Conservation (phyloP, 305 asterid genomes). For the Fraxinus xanthoxyloides region DNA sequence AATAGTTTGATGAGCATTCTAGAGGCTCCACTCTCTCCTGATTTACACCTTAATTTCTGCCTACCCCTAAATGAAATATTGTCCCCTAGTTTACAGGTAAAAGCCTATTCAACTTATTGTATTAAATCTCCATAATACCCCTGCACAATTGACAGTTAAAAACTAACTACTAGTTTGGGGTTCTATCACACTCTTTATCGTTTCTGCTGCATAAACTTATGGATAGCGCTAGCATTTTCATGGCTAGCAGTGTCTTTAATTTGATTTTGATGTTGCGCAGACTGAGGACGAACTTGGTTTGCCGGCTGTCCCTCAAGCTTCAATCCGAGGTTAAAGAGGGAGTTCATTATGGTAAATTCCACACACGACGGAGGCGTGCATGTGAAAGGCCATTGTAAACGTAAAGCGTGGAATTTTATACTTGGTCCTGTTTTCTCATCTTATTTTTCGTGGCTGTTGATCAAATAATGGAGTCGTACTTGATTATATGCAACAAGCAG, state of each 20-base stretch:
- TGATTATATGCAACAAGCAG: constrained; percentile 8
- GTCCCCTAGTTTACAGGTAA: not conserved
- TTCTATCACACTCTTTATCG: not conserved
- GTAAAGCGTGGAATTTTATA: not conserved
- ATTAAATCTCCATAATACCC: not conserved
- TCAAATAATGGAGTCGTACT: constrained; percentile 10
- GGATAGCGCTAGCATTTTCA: not conserved
- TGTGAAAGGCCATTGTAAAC: constrained; percentile 18
- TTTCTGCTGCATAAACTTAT: not conserved
- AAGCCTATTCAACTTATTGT: not conserved
- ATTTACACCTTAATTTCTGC: not conserved
- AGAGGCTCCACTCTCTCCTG: not conserved
- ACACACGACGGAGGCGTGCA: not conserved
- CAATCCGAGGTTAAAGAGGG: constrained; percentile 67
- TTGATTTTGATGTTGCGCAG: constrained; percentile 43
- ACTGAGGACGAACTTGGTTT: constrained; percentile 84
- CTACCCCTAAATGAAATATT: not conserved
- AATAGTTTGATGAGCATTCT: not conserved
- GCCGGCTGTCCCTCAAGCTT: constrained; percentile 91
- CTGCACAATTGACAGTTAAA: not conserved
- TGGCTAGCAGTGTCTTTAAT: not conserved
- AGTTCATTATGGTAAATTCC: constrained; percentile 9
- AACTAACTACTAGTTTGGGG: not conserved
- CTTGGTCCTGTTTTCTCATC: constrained; percentile 11
- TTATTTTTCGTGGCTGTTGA: constrained; percentile 11